Evolutionary conservation across 2,329 filamentous ascomycete species (phyloP).

Genomic region (Arthroderma uncinatum): DNA sequence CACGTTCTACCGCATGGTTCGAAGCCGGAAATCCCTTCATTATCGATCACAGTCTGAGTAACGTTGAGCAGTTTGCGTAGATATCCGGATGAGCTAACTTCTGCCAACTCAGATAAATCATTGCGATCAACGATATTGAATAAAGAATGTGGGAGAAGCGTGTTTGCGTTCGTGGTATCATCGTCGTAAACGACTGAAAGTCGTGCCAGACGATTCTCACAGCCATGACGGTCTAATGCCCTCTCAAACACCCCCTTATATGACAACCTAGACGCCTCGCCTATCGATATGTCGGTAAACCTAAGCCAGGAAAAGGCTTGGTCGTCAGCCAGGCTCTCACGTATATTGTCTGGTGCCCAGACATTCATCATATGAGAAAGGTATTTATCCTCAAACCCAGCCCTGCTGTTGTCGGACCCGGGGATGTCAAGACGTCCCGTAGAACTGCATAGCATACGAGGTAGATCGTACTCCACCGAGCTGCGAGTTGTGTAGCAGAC

Average conservation of each 20-base stretch:
- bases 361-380: constrained; percentile 78
- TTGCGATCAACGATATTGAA: constrained; percentile 67
- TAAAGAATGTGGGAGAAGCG: constrained; percentile 62
- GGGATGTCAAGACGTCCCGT: constrained; percentile 65
- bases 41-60: constrained; percentile 51
- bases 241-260: constrained; percentile 63
- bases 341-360: constrained; percentile 71
- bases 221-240: constrained; percentile 48
- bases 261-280: constrained; percentile 60
- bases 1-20: constrained; percentile 72
- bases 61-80: constrained; percentile 71
- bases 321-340: constrained; percentile 45
- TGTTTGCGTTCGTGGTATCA: constrained; percentile 50
- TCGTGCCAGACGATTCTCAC: constrained; percentile 49
- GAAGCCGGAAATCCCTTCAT: constrained; percentile 62
- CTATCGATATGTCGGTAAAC: constrained; percentile 66
- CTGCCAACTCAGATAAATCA: constrained; percentile 54
- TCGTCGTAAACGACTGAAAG: constrained; percentile 58
- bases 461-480: constrained; percentile 71
- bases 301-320: constrained; percentile 78
- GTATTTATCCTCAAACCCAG: constrained; percentile 70
- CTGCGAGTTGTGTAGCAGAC: constrained; percentile 81
- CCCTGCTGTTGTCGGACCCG: constrained; percentile 59
- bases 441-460: constrained; percentile 69
- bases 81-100: constrained; percentile 60